Evolutionary conservation across 805 yeast species (phyloP), one percentile per base, ranked within the genome.

Genomic region (Yarrowia keelungensis): DNA sequence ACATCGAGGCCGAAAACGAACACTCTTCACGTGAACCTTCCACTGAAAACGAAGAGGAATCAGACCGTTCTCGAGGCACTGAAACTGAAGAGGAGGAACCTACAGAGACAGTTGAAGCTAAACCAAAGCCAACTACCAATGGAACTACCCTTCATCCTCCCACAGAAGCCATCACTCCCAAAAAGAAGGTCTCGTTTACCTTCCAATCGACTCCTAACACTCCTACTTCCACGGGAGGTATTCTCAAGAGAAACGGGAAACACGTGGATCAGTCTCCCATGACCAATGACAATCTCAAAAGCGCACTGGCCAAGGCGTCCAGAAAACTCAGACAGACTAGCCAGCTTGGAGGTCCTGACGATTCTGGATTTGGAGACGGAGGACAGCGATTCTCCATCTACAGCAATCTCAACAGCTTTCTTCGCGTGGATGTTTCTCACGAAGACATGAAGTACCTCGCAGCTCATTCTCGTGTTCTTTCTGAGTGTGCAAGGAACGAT

Each of bases 281-380:
- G 2, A 15, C 9, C 14, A 22, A 39, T 3, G 47, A 22, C 5
- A 49, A n/a, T 5, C 54, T 36, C n/a, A 47, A 47, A 15, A 47
- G 26, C 19, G 47, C 45, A 2, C 39, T 47, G 36, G 46, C 35
- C 2, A 41, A 42, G 22, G 62, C 46, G 2, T 22, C 54, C 38
- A 46, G 15, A 15, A 19, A n/a, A 22, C 67, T 62, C 26, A 15
- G 45, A 1, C 56, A 47, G 8, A 38, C 15, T 5, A 22, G n/a
- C 39, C 14, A 26, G 7, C 67, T 62, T 1, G 67, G 67, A 62
- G 67, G 67, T 5, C 56, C 56, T 7, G 47, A 62, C 15, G 67
- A 47, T 36, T 14, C 67, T 4, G 67, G 67, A 5, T 62, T 62
- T 49, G 67, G 67, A 41, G 56, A 49, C 15, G 67, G 67, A 38